Percentiles rank a stretch among this genome's conserved stretches.
phyloP scores from a whole-genome alignment of 345 rosid genomes.

The Corymbia maculata region DNA sequence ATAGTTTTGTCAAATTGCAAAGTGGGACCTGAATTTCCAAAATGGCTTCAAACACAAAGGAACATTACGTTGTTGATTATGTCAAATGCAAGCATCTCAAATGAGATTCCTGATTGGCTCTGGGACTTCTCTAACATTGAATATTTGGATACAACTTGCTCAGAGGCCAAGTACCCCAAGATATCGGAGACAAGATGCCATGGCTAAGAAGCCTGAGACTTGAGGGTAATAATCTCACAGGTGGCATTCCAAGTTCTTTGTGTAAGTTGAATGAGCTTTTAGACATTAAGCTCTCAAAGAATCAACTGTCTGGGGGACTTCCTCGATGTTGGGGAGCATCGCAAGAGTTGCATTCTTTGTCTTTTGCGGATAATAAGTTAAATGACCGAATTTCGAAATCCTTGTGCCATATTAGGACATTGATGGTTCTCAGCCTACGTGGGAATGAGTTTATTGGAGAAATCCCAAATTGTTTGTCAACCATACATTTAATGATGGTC shows the following conservation, averaged over 20 bases:
- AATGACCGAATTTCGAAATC: neutral
- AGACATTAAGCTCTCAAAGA: neutral
- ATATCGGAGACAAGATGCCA: neutral
- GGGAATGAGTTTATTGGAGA: neutral
- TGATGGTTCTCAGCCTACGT: neutral
- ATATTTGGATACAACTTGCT: neutral
- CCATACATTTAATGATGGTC: rapidly evolving
- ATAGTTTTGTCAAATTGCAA: neutral
- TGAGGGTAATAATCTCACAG: neutral
- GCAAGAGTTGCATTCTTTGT: rapidly evolving
- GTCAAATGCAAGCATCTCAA: neutral
- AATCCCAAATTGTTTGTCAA: neutral
- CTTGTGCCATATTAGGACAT: neutral
- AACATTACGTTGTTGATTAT: neutral
- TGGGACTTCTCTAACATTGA: neutral
- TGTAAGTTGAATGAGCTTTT: rapidly evolving
- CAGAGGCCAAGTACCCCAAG: neutral
- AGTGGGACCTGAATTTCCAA: neutral
- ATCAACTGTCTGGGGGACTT: neutral
- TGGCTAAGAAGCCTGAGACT: rapidly evolving
- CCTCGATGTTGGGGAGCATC: neutral
- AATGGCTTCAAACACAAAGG: neutral
- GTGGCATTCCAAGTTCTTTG: neutral
- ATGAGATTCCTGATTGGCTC: neutral
- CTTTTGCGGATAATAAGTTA: neutral